Conservation (phyloP, 495 filamentous ascomycete genomes). For the Parachaetomium inaequale region DNA sequence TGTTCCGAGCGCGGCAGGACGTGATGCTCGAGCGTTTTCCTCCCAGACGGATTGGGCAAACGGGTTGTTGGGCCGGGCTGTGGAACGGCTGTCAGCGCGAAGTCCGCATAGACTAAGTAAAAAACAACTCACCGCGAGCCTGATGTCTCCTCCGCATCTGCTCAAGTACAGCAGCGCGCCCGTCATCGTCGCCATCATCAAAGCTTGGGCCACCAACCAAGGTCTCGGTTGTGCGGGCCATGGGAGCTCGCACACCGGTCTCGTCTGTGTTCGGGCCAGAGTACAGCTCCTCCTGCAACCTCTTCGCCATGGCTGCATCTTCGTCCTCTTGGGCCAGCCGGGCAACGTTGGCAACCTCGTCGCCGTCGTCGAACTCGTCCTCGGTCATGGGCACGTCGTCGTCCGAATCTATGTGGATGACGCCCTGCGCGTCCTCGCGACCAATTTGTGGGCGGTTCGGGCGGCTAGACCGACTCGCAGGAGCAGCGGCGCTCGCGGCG, state of each 20-base stretch:
- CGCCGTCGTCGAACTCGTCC: conserved; percentile 41
- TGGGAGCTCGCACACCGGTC: conserved; percentile 79
- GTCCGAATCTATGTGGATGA: conserved; percentile 70
- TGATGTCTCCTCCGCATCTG: conserved; percentile 59
- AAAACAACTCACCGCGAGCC: conserved; percentile 37
- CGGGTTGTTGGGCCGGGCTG: conserved; percentile 44
- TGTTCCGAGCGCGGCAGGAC: conserved; percentile 9
- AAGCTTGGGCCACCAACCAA: conserved; percentile 69
- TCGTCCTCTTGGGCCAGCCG: conserved; percentile 61
- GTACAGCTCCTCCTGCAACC: conserved; percentile 90
- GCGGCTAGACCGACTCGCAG: conserved; percentile 16
- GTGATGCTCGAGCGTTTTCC: conserved; percentile 34
- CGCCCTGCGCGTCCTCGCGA: conserved; percentile 54
- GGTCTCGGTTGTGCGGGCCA: conserved; percentile 87
- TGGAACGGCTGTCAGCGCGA: background rate
- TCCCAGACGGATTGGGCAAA: conserved; percentile 90
- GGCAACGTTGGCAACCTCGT: conserved; percentile 37
- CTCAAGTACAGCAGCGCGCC: conserved; percentile 60
- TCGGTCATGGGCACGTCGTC: conserved; percentile 59
- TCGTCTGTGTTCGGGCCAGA: conserved; percentile 44
- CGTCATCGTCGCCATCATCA: conserved; percentile 57
- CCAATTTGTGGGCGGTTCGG: conserved; percentile 31
- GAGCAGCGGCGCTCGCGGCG: conserved; percentile 25
- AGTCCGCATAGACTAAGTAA: background rate
- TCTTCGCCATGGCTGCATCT: conserved; percentile 88